These are phyloP conservation scores for Cutaneotrichosporon sp. DNA, from an alignment of 1,284 basidiomycete species.

Conservation along the genomic window DNA sequence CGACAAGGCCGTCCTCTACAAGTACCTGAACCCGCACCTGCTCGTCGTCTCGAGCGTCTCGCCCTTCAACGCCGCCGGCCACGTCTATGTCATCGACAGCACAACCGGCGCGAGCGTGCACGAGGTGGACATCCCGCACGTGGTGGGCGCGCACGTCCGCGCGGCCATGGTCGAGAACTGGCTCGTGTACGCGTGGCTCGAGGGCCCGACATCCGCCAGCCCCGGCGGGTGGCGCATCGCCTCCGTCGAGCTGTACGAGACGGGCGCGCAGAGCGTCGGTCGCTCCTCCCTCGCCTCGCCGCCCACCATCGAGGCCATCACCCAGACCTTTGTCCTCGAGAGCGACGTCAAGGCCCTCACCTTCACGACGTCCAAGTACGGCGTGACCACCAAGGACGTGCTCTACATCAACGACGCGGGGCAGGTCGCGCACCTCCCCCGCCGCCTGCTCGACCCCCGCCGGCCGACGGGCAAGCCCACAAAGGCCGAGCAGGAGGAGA, in stretches of 20 bases:
- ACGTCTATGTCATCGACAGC: slow-evolving; percentile 74
- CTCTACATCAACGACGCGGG: slow-evolving; percentile 75
- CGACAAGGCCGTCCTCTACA: slow-evolving; percentile 86
- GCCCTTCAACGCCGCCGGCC: slow-evolving; percentile 51
- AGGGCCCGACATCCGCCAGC: slow-evolving; percentile 18
- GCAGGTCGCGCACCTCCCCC: slow-evolving; percentile 74
- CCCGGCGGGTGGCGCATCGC: slow-evolving; percentile 70
- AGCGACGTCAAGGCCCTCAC: slow-evolving; percentile 68
- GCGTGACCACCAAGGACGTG: slow-evolving; percentile 83
- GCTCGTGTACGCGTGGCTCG: slow-evolving; percentile 75
- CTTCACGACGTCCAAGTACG: slow-evolving; percentile 79
- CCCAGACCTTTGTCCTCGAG: slow-evolving; percentile 72
- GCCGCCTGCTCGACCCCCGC: slow-evolving; percentile 77
- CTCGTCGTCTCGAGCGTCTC: slow-evolving; percentile 66
- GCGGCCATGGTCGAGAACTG: slow-evolving; percentile 84
- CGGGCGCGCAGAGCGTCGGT: slow-evolving; percentile 66
- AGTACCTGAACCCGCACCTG: slow-evolving; percentile 86
- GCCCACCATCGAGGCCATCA: slow-evolving; percentile 61
- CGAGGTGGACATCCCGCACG: slow-evolving; percentile 54
- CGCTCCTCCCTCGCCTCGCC: slow-evolving; percentile 65
- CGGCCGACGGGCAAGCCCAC: slow-evolving; percentile 77
- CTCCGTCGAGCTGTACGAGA: slow-evolving; percentile 85
- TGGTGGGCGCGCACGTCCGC: slow-evolving; percentile 58
- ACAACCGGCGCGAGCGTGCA: slow-evolving; percentile 77
- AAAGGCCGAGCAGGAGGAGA: slow-evolving; percentile 77